phyloP scores from a whole-genome alignment of 306 rosid species.

The Cyclanthera cordifolia region DNA sequence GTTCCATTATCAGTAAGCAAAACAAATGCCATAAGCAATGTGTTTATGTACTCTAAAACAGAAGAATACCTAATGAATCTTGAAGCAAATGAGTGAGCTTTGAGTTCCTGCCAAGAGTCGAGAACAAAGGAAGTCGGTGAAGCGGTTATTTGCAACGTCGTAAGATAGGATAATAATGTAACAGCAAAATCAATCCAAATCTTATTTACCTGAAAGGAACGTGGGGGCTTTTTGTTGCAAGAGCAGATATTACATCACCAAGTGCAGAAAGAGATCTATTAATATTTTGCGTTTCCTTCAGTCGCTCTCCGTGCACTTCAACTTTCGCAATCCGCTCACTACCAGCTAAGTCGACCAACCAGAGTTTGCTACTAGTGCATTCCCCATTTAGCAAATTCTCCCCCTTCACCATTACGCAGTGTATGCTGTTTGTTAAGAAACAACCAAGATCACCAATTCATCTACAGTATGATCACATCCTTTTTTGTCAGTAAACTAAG shows the following conservation, averaged over 20 bases:
- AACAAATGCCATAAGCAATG: slow-evolving; percentile 1
- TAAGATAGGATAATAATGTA: neutral
- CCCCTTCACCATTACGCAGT: slow-evolving; percentile 95
- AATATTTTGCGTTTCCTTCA: slow-evolving; percentile 91
- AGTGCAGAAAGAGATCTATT: slow-evolving; percentile 91
- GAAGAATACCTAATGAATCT: slow-evolving; percentile 75
- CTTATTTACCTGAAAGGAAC: slow-evolving; percentile 70
- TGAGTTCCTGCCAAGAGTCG: slow-evolving; percentile 51
- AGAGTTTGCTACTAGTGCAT: slow-evolving; percentile 80
- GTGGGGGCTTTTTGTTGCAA: slow-evolving; percentile 78
- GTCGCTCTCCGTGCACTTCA: slow-evolving; percentile 90
- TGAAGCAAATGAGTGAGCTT: slow-evolving; percentile 97
- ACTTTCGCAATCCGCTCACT: slow-evolving; percentile 90
- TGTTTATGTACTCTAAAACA: neutral
- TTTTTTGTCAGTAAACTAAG: neutral
- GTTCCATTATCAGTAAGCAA: slow-evolving; percentile 18
- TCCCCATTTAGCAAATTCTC: slow-evolving; percentile 83
- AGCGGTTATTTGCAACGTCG: neutral
- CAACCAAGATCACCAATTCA: slow-evolving; percentile 14
- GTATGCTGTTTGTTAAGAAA: slow-evolving; percentile 49
- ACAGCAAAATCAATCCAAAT: slow-evolving; percentile 5
- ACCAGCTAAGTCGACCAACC: slow-evolving; percentile 97
- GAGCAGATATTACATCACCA: slow-evolving; percentile 95
- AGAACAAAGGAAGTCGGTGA: neutral
- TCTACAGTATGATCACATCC: neutral